phyloP scores from a whole-genome alignment of 2,329 filamentous ascomycete genomes.

The Exophiala alcalophila region DNA sequence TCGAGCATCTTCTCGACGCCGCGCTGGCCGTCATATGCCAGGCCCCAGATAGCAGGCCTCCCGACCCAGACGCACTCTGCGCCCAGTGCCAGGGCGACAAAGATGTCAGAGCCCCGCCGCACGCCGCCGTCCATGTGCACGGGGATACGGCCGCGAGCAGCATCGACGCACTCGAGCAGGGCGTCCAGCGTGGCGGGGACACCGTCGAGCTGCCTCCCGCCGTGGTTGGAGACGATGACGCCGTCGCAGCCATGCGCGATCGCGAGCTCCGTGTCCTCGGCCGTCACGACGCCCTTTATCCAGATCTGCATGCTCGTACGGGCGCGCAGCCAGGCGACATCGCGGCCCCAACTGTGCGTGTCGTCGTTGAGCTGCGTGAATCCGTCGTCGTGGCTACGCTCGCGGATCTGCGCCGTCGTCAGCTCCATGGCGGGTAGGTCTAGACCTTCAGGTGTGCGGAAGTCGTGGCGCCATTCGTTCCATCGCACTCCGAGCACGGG shows the following conservation, averaged over 20 bases:
- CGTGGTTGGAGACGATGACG: constrained; percentile 39
- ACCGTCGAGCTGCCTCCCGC: constrained; percentile 39
- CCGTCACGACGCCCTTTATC: constrained; percentile 29
- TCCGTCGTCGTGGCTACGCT: constrained; percentile 13
- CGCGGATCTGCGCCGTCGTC: constrained; percentile 16
- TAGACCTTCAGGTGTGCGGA: constrained; percentile 33
- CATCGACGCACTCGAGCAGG: constrained; percentile 29
- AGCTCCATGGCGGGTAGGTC: constrained; percentile 29
- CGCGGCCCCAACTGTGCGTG: constrained; percentile 49
- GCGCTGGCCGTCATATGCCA: constrained; percentile 34
- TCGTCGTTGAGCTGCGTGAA: constrained; percentile 34
- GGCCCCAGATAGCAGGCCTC: constrained; percentile 49
- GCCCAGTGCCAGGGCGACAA: constrained; percentile 55
- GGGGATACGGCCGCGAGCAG: constrained; percentile 30
- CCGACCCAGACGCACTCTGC: constrained; percentile 51
- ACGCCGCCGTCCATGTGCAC: constrained; percentile 56
- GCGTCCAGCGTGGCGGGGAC: constrained; percentile 39
- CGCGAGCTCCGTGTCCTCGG: constrained; percentile 38
- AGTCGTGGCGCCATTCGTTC: constrained; percentile 55
- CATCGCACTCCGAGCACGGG: constrained; percentile 50
- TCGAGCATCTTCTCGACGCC: constrained; percentile 30
- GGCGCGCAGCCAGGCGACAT: constrained; percentile 49
- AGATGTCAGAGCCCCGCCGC: constrained; percentile 54
- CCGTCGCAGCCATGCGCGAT: constrained; percentile 37
- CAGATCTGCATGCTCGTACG: constrained; percentile 33